A percentile compares a stretch with the other conserved stretches of the same genome.
Evolutionary conservation across 441 rosid genomes (phyloP).

Genomic region (Arabidopsis lyrata): DNA sequence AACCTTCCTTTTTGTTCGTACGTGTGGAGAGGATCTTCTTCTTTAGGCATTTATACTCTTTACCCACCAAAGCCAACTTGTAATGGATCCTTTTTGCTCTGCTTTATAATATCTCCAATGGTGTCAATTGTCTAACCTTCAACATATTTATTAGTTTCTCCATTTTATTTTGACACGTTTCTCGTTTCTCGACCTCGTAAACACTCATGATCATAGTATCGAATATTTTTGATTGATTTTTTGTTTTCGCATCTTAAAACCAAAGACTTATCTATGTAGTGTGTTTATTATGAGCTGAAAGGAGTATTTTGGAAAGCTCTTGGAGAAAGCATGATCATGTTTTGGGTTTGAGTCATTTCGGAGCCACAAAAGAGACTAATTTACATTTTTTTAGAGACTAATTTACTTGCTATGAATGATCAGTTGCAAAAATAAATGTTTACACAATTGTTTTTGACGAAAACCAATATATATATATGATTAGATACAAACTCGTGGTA

Average conservation of each 20-base stretch:
- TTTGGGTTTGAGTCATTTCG: background rate
- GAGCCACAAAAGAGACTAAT: too few relatives aligned
- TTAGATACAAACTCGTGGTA: background rate
- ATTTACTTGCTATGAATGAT: background rate
- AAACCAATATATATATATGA: background rate
- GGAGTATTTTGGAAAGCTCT: background rate
- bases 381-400: background rate
- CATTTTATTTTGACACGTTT: constrained; percentile 16
- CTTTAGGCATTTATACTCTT: constrained; percentile 43
- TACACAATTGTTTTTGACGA: too few relatives aligned
- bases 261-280: background rate
- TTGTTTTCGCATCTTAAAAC: background rate
- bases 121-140: constrained; percentile 36
- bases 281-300: background rate
- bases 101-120: constrained; percentile 36
- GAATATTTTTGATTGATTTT: constrained; percentile 11
- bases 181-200: constrained; percentile 22
- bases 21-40: constrained; percentile 44
- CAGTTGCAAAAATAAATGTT: too few relatives aligned
- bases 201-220: constrained; percentile 16
- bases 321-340: background rate
- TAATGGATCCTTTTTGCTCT: constrained; percentile 33
- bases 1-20: constrained; percentile 50
- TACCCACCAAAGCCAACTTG: constrained; percentile 38
- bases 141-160: background rate